These are phyloP conservation scores for Penicillium paneum DNA, from an alignment of 2,329 filamentous ascomycete species.

Conservation along the genomic window DNA sequence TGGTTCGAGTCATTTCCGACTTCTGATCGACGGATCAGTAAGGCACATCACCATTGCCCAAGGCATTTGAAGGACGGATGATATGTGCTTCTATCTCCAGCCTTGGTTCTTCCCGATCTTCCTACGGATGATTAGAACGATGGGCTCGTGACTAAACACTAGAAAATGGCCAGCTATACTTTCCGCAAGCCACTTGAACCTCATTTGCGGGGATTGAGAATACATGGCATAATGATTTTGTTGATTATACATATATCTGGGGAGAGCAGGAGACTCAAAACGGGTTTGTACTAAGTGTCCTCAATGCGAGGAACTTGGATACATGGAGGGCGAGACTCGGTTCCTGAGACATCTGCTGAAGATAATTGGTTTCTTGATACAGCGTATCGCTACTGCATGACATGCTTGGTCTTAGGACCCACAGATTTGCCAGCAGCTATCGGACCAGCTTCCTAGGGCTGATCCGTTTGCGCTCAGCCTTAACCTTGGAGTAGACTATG, in stretches of 20 bases:
- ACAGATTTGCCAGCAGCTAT: background rate
- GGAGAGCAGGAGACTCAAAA: background rate
- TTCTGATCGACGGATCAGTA: conserved; percentile 7
- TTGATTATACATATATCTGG: background rate
- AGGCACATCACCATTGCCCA: conserved; percentile 31
- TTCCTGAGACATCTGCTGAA: background rate
- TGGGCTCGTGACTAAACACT: conserved; percentile 21
- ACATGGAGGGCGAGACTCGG: background rate
- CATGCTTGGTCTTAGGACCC: background rate
- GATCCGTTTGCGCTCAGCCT: background rate
- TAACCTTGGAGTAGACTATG: background rate
- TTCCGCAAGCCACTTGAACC: conserved; percentile 16
- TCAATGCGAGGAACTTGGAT: too few relatives aligned
- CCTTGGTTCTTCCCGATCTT: conserved; percentile 20
- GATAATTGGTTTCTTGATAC: background rate
- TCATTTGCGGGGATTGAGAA: conserved; percentile 21
- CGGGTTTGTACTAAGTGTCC: too few relatives aligned
- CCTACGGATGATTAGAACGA: conserved; percentile 34
- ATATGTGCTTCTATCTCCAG: conserved; percentile 32
- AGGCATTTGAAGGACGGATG: conserved; percentile 23
- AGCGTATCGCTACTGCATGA: background rate
- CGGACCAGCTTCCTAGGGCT: background rate
- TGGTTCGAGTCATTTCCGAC: background rate
- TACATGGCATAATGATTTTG: conserved; percentile 22
- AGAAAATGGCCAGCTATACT: conserved; percentile 17